Conservation (phyloP, 2,329 filamentous ascomycete genomes). For the Eurotiales sp. region DNA sequence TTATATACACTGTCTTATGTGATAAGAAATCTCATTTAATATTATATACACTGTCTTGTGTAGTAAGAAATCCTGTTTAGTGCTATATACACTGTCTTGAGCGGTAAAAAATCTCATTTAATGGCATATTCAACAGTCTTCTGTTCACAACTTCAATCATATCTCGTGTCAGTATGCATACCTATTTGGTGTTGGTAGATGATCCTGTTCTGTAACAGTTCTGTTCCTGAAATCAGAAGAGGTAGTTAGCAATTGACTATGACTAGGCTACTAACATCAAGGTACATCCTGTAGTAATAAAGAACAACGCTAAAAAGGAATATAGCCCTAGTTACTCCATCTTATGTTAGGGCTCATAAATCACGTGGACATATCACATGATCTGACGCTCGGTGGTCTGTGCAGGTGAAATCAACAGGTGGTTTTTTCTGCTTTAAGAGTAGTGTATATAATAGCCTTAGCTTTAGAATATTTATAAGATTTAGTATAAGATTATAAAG, state of each 20-base stretch:
- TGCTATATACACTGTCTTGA: background rate
- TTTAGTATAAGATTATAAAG: background rate
- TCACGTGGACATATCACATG: background rate
- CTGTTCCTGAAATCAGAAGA: slow-evolving; percentile 5
- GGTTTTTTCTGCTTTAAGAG: background rate
- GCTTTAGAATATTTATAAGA: background rate
- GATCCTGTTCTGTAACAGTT: slow-evolving; percentile 1
- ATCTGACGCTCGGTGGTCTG: background rate
- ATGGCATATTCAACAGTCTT: background rate
- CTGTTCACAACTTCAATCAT: background rate
- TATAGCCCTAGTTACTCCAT: background rate
- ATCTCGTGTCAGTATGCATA: slow-evolving; percentile 1
- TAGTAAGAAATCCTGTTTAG: background rate
- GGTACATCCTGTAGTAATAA: background rate
- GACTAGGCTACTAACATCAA: slow-evolving; percentile 2
- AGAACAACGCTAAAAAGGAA: background rate
- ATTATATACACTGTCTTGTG: background rate
- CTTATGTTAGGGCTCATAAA: background rate
- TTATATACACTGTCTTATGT: background rate
- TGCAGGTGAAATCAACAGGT: background rate
- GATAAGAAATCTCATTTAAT: slow-evolving; percentile 1
- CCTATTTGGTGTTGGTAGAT: background rate
- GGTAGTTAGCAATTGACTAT: slow-evolving; percentile 1
- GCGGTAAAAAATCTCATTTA: background rate
- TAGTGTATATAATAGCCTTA: background rate